Base-by-base conservation (phyloP, 1,284 basidiomycete genomes). In the Schizophyllum amplum region DNA sequence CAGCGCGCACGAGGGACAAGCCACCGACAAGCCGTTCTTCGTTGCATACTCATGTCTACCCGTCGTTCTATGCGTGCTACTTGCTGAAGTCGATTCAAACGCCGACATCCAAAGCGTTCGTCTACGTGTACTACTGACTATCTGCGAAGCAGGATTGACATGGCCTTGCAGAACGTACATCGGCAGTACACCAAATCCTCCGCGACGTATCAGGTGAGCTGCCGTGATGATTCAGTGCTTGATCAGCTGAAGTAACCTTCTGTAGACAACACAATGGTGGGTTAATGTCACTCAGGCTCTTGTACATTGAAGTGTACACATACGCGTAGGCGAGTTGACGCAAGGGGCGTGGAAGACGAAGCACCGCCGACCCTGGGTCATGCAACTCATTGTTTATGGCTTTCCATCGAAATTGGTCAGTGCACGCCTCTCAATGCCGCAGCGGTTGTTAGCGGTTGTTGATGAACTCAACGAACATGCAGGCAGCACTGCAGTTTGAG, bases 21-120 rank as follows among this genome's bases (percentile, higher is more conserved):
- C 33, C 33, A 42, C 17, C 17, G 7, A 42, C 33, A 42, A 42
- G 33, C 7, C 51, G 13, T 6, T 78, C 79, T 1, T 74, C 77
- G 9, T 61, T 80, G 20, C 64, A 68, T 9, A 75, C 79, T 26
- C 89, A 91, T 66, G 68, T 72, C 1, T 84, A 88, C 60, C 90
- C 92, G 1, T 70, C 81, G 0, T 92, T 95, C 69, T 96, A 96
- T 67, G 90, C 90, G 1, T 95, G 92, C 70, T 96, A 96, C 69
- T 78, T 95, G 0, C 75, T 96, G 11, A 86, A 87, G 63, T 91
- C 87, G 1, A 67, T 81, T 4, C 75, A 82, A 21, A 80, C 77
- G 0, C 76, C 78, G 0, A 72, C 72, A 22, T 78, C 84, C 0
- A 81, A 78, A 53, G 82, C 85, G 73, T 90, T 50, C 4, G 80